These are phyloP conservation scores for Pistacia atlantica DNA, from an alignment of 345 rosid genomes.

Conservation along the genomic window DNA sequence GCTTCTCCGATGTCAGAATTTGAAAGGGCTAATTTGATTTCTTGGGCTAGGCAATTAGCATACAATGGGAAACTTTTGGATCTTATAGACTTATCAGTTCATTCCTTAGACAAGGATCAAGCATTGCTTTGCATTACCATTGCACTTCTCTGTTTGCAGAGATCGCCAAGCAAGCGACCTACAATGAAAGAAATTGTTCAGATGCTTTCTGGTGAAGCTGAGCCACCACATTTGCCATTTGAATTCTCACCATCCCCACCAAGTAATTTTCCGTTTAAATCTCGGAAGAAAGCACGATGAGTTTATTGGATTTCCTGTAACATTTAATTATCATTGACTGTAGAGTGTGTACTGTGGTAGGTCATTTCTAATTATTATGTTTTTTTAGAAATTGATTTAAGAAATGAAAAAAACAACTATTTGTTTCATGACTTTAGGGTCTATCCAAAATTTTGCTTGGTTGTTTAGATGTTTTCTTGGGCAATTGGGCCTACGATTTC, in stretches of 20 bases:
- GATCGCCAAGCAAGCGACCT: slow-evolving; percentile 67
- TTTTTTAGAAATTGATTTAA: slow-evolving; percentile 23
- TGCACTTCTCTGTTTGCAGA: slow-evolving; percentile 73
- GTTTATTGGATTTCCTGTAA: not conserved
- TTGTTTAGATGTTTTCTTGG: slow-evolving; percentile 11
- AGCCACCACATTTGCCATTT: slow-evolving; percentile 72
- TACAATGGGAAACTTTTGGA: slow-evolving; percentile 65
- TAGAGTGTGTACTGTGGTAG: slow-evolving; percentile 39
- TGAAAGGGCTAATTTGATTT: slow-evolving; percentile 77
- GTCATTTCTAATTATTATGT: slow-evolving; percentile 25
- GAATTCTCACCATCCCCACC: slow-evolving; percentile 85
- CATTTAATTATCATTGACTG: slow-evolving; percentile 31
- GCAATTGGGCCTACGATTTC: not conserved
- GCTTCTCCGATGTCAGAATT: slow-evolving; percentile 81
- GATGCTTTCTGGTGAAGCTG: slow-evolving; percentile 67
- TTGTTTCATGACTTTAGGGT: too few relatives aligned
- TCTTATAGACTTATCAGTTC: slow-evolving; percentile 62
- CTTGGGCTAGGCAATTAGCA: slow-evolving; percentile 83
- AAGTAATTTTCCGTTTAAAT: slow-evolving; percentile 52
- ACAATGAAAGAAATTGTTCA: slow-evolving; percentile 65
- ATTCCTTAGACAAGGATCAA: slow-evolving; percentile 60
- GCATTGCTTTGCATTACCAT: slow-evolving; percentile 72
- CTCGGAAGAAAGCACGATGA: slow-evolving; percentile 52
- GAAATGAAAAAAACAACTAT: too few relatives aligned
- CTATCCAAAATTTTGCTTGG: too few relatives aligned